Percentiles rank a stretch among this genome's conserved stretches.
Evolutionary conservation across 2,329 filamentous ascomycete genomes (phyloP).

Genomic region (Xylaria arbuscula): DNA sequence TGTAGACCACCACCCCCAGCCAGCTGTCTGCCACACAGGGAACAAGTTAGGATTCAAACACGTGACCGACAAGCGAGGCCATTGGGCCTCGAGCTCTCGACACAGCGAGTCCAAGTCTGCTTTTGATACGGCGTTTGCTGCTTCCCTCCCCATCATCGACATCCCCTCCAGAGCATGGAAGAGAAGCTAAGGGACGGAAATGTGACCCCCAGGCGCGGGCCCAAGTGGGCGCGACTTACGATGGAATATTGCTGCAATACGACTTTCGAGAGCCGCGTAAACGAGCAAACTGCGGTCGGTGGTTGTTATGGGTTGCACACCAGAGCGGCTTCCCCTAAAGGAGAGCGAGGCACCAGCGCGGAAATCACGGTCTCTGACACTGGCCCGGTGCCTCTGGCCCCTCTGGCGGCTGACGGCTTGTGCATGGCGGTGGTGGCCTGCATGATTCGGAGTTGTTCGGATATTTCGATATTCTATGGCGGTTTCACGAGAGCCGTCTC

Average conservation of each 20-base stretch:
- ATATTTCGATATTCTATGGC: background rate
- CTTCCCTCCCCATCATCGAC: background rate
- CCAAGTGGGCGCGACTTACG: slow-evolving; percentile 1
- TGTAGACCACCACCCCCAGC: background rate
- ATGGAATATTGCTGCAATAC: slow-evolving; percentile 6
- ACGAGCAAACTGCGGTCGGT: background rate
- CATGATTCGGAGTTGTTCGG: background rate
- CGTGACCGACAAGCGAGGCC: background rate
- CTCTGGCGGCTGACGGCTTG: slow-evolving; percentile 4
- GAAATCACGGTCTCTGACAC: slow-evolving; percentile 4
- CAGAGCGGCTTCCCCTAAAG: slow-evolving; percentile 10
- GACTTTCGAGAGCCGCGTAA: slow-evolving; percentile 6
- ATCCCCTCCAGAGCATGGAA: background rate
- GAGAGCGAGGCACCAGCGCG: slow-evolving; percentile 5
- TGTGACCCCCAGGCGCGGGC: background rate
- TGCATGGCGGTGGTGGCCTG: background rate
- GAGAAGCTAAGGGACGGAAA: background rate
- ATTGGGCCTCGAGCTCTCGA: background rate
- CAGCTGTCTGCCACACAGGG: slow-evolving; percentile 18
- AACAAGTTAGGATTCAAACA: slow-evolving; percentile 13
- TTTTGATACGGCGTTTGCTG: slow-evolving; percentile 8
- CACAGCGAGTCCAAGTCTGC: slow-evolving; percentile 11
- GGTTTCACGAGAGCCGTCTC: background rate
- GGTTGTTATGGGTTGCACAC: slow-evolving; percentile 11
- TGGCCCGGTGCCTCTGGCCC: slow-evolving; percentile 1